Evolutionary conservation across 768 basidiomycete species (phyloP).

Genomic region (Podaxis sp.): DNA sequence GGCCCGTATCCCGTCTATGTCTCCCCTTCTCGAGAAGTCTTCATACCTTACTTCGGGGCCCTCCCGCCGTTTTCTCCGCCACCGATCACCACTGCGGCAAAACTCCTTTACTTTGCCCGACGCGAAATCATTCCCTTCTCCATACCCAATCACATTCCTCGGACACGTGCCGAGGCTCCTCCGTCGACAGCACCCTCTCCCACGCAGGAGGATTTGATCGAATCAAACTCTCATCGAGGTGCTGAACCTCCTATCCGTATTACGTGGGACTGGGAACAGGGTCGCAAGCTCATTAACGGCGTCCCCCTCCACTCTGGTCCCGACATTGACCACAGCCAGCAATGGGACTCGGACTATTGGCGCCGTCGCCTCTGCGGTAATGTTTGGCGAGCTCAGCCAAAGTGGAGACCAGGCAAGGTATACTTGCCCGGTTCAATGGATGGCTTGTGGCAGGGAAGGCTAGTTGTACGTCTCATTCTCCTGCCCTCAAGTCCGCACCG

Average conservation of each 20-base stretch:
- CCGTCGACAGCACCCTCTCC: slow-evolving; percentile 25
- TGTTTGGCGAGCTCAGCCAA: slow-evolving; percentile 18
- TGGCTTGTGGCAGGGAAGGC: slow-evolving; percentile 61
- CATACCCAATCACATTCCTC: slow-evolving; percentile 35
- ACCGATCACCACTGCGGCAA: slow-evolving; percentile 52
- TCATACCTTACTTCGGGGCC: slow-evolving; percentile 33
- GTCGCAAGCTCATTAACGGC: slow-evolving; percentile 12
- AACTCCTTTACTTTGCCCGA: slow-evolving; percentile 57
- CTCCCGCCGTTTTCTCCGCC: slow-evolving; percentile 25
- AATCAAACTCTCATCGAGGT: slow-evolving; percentile 38
- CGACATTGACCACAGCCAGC: slow-evolving; percentile 29
- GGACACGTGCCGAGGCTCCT: slow-evolving; percentile 22
- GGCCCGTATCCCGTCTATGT: slow-evolving; percentile 16
- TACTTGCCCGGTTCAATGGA: slow-evolving; percentile 49
- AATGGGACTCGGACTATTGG: slow-evolving; percentile 58
- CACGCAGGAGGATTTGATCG: slow-evolving; percentile 56
- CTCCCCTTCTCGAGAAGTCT: slow-evolving; percentile 34
- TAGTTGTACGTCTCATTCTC: slow-evolving; percentile 42
- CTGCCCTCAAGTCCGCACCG: background rate
- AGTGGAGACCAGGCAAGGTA: slow-evolving; percentile 25
- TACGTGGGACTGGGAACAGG: slow-evolving; percentile 16
- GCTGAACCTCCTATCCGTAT: slow-evolving; percentile 9
- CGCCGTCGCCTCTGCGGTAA: slow-evolving; percentile 44
- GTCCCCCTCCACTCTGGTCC: slow-evolving; percentile 4
- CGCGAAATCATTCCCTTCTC: slow-evolving; percentile 44